Conservation (phyloP, 2,329 filamentous ascomycete genomes). For the Colletotrichum nymphaeae region DNA sequence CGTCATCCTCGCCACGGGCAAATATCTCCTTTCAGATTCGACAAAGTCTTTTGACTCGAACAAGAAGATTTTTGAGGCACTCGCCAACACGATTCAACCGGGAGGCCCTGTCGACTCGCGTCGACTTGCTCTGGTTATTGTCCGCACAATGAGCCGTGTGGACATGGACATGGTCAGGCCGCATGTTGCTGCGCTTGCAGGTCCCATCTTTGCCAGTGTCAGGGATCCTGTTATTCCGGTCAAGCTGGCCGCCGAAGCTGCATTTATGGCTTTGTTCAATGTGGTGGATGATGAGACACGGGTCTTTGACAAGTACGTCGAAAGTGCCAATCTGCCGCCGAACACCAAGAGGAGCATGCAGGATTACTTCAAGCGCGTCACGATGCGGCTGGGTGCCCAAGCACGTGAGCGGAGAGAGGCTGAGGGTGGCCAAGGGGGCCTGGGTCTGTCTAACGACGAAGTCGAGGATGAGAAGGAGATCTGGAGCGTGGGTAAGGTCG, state of each 20-base stretch:
- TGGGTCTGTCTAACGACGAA: slow-evolving; percentile 91
- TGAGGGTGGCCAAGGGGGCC: slow-evolving; percentile 86
- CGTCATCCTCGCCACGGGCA: slow-evolving; percentile 88
- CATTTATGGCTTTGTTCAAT: slow-evolving; percentile 90
- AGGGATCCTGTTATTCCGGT: slow-evolving; percentile 93
- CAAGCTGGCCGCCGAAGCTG: slow-evolving; percentile 93
- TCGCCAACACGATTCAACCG: slow-evolving; percentile 80
- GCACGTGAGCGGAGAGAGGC: slow-evolving; percentile 90
- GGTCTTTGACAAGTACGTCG: slow-evolving; percentile 93
- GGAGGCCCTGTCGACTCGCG: slow-evolving; percentile 85
- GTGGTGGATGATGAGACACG: slow-evolving; percentile 88
- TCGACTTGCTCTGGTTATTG: slow-evolving; percentile 85
- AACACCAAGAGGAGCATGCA: slow-evolving; percentile 89
- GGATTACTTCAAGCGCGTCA: slow-evolving; percentile 97
- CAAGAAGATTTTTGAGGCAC: slow-evolving; percentile 82
- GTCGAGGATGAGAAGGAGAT: slow-evolving; percentile 94
- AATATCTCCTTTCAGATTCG: slow-evolving; percentile 81
- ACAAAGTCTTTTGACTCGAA: slow-evolving; percentile 79
- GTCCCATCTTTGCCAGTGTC: slow-evolving; percentile 88
- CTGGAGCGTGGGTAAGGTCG: slow-evolving; percentile 93
- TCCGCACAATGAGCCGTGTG: slow-evolving; percentile 85
- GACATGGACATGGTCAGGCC: slow-evolving; percentile 85
- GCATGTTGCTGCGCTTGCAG: slow-evolving; percentile 82
- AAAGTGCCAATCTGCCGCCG: slow-evolving; percentile 73
- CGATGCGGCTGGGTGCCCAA: slow-evolving; percentile 84